Evolutionary conservation across 2,329 filamentous ascomycete genomes (phyloP), one percentile per base, ranked within the genome.

Genomic region (Didymella keratinophila): DNA sequence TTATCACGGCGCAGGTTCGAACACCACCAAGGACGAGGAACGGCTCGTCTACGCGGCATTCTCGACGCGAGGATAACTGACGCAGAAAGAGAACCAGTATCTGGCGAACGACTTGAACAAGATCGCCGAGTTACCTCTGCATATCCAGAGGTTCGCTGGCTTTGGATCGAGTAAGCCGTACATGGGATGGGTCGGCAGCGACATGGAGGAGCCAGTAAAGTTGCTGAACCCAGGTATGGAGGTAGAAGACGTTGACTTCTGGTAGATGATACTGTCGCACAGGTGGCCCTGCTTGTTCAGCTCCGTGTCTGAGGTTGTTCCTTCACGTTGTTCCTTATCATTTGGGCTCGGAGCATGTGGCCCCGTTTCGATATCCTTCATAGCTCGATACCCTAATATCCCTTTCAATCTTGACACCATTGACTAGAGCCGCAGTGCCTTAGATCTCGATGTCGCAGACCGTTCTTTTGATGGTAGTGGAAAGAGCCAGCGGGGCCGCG

Each of bases 11-110:
- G 76, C 73, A 20, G 67, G 71, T 0, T 63, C 63, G 2, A 78
- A 78, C 48, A 71, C 39, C 1, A 78, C 73, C 2, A 50, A 48
- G 3, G 63, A 76, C 18, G 66, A 78, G 51, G 62, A 76, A 30
- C 58, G 75, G 6, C 63, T 78, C 1, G 48, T 78, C 2, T 76
- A 71, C 43, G 67, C 69, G 7, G 68, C 66, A 6, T 79, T 78
- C 52, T 68, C 70, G 32, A 75, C 71, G 0, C 62, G 71, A 28
- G 76, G 76, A 3, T 76, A 64, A 47, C 51, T 79, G 27, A 64
- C 76, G 2, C 74, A 78, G 52, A 76, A 79, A 57, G 77, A 80
- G 64, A 79, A 79, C 43, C 75, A 78, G 56, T 78, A 39, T 8
- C 64, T 79, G 14, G 65, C 70, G 16, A 67, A 68, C 18, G 57